A percentile compares a stretch with the other conserved stretches of the same genome.
Evolutionary conservation across 176 grass and related monocot species (phyloP).

Genomic region (Raddia distichophylla): DNA sequence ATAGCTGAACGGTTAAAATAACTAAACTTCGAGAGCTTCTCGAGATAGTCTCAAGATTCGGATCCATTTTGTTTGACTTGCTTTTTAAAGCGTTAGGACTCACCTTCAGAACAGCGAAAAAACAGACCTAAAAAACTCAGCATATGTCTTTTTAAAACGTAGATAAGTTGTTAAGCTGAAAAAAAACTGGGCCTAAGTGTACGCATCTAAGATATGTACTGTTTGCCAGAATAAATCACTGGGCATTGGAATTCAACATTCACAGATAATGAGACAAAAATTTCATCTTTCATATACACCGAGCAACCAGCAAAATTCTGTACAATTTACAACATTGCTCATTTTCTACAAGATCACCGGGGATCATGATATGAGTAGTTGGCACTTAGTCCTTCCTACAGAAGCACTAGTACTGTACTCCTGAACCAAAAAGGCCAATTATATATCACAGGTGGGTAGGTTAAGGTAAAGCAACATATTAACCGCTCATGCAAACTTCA

Average conservation of each 20-base stretch:
- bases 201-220: neutral
- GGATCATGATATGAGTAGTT: slow-evolving; percentile 22
- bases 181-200: no score
- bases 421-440: slow-evolving; percentile 42
- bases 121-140: no score
- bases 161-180: no score
- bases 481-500: slow-evolving; percentile 64
- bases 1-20: no score
- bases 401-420: slow-evolving; percentile 30
- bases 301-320: slow-evolving; percentile 44
- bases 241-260: slow-evolving; percentile 8
- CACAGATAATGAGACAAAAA: neutral
- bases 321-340: slow-evolving; percentile 46
- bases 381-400: slow-evolving; percentile 36
- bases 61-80: no score
- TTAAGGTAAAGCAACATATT: neutral
- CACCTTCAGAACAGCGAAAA: no score
- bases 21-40: no score
- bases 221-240: neutral
- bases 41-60: no score
- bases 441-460: slow-evolving; percentile 18
- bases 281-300: slow-evolving; percentile 39
- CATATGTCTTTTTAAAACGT: no score
- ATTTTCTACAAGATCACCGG: slow-evolving; percentile 36
- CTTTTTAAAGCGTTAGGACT: no score